Conservation (phyloP, 1,139 yeast genomes). For the Lodderomyces oxycetoniae region DNA sequence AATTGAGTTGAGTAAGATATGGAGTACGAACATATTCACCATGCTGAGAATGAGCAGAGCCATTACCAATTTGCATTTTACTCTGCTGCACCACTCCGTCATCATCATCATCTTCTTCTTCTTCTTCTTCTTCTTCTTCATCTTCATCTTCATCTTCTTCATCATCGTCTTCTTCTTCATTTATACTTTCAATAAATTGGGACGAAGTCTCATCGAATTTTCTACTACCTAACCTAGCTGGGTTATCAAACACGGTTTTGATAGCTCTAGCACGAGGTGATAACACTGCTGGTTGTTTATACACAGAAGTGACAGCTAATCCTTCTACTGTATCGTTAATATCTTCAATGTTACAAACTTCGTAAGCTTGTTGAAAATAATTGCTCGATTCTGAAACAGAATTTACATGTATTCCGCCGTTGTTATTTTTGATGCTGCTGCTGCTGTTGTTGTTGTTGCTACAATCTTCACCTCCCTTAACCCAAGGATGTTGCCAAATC, state of each 20-base stretch:
- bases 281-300: conserved; percentile 19
- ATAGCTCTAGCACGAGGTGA: conserved; percentile 46
- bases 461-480: conserved; percentile 3
- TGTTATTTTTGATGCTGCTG: too few species aligned
- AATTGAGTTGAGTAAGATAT: conserved; percentile 26
- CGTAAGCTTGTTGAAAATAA: conserved; percentile 12
- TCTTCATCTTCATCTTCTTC: conserved; percentile 11
- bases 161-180: conserved; percentile 16
- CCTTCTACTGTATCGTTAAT: conserved; percentile 9
- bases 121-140: conserved; percentile 5
- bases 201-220: conserved; percentile 13
- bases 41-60: conserved; percentile 15
- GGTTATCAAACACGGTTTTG: conserved; percentile 42
- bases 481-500: conserved; percentile 55
- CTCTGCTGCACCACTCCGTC: conserved; percentile 2
- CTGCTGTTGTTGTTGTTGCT: conserved; percentile 1
- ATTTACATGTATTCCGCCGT: conserved; percentile 1
- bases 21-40: conserved; percentile 21
- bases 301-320: conserved; percentile 7
- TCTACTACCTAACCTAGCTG: conserved; percentile 34
- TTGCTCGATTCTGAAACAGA: conserved; percentile 7
- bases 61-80: conserved; percentile 4
- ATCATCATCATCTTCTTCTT: conserved; percentile 3
- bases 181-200: conserved; percentile 23
- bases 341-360: conserved; percentile 13